Base-by-base conservation (phyloP, 2,329 filamentous ascomycete genomes). In the Penicillium griseofulvum region DNA sequence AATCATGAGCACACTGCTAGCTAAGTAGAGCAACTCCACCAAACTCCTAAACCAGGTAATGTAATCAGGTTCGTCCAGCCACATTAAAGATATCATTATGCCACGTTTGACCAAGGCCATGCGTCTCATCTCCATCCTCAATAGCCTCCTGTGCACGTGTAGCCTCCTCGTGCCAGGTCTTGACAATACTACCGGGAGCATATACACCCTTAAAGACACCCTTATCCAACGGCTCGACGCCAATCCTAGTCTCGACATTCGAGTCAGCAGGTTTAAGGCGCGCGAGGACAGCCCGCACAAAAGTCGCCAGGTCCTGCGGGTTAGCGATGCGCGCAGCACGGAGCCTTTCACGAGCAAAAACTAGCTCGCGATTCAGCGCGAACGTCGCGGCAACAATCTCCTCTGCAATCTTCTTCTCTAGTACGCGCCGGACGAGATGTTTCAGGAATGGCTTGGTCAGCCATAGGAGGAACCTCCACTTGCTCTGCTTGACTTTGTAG, bases 111-210 rank as follows among this genome's bases (percentile, higher is more conserved):
- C 63, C 62, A 46, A 70, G 26, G 10, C 71, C 89, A 16, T 82
- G 85, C 44, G 78, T 78, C 52, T 86, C 83, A 67, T 86, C 86
- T 6, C 71, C 71, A 61, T 93, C 88, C 61, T 92, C 85, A 36
- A 96, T 84, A 38, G 85, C 81, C 72, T 95, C 89, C 19, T 80
- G 81, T 0, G 90, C 91, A 58, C 81, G 79, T 22, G 78, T 75
- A 0, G 85, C 91, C 74, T 96, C 88, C 61, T 91, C 87, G 62
- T 93, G 84, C 90, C 91, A 96, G n/a, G 96, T 74, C 75, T 89
- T 91, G 49, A 94, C 89, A 26, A 97, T 78, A 71, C 91, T 96
- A 0, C 91, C 92, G 0, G 93, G 93, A 0, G 93, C 87, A 75
- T 96, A 97, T 1, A 91, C 83, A 4, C 88, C 90, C 63, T 86